Conservation (phyloP, 345 rosid genomes). For the Bretschneidera sinensis region DNA sequence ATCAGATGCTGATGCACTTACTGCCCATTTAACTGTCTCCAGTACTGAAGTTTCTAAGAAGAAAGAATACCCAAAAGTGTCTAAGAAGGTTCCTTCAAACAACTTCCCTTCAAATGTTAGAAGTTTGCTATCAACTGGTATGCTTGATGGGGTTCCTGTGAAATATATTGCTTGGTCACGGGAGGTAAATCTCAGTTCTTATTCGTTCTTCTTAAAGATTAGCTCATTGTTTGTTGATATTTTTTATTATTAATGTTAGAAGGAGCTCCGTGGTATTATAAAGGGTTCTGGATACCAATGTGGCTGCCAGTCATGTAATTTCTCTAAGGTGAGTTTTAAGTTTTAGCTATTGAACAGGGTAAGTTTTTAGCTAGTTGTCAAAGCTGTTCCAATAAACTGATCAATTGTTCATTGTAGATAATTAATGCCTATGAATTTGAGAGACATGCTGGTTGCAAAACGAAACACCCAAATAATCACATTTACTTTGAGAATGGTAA, state of each 20-base stretch:
- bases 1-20: constrained; percentile 30
- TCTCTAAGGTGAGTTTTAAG: constrained; percentile 54
- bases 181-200: constrained; percentile 59
- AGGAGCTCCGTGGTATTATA: constrained; percentile 79
- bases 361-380: constrained; percentile 1
- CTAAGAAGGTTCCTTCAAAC: constrained; percentile 72
- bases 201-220: no score
- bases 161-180: constrained; percentile 71
- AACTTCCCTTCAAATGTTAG: constrained; percentile 94
- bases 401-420: constrained; percentile 31
- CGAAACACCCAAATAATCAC: constrained; percentile 95
- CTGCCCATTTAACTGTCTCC: constrained; percentile 31
- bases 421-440: constrained; percentile 89
- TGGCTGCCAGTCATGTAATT: constrained; percentile 75
- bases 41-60: constrained; percentile 48
- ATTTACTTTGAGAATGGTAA: constrained; percentile 91
- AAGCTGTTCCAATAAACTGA: constrained; percentile 1
- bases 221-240: neutral
- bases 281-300: constrained; percentile 94
- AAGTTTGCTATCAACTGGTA: constrained; percentile 87
- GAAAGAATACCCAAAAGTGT: constrained; percentile 47
- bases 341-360: neutral
- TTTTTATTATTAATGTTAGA: neutral
- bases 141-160: constrained; percentile 89
- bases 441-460: constrained; percentile 88